Percentiles rank a stretch among this genome's conserved stretches.
These are phyloP conservation scores for Cordyceps tenuipes DNA, from an alignment of 2,329 filamentous ascomycete genomes.

Conservation along the genomic window DNA sequence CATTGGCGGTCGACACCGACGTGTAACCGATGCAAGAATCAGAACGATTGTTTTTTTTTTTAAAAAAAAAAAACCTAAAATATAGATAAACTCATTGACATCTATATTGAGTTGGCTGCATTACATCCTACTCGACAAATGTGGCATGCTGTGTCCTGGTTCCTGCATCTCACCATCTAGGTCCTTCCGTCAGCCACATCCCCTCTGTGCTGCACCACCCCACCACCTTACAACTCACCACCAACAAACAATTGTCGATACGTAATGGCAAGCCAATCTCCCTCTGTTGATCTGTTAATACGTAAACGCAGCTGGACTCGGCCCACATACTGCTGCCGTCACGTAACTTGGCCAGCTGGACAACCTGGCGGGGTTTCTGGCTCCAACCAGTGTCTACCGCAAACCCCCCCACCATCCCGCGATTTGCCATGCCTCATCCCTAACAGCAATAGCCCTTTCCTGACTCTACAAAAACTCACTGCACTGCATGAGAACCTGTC, in stretches of 20 bases:
- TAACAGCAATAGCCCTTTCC: not conserved
- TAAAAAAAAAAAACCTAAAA: too few relatives aligned
- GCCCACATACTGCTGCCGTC: not conserved
- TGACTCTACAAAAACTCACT: not conserved
- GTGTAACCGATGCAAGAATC: too few relatives aligned
- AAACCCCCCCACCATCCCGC: conserved; percentile 6
- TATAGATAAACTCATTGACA: too few relatives aligned
- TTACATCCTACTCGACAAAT: too few relatives aligned
- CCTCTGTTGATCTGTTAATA: not conserved
- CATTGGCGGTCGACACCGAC: too few relatives aligned
- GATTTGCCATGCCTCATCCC: not conserved
- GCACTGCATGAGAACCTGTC: not conserved
- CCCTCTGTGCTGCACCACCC: not conserved
- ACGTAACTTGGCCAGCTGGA: not conserved
- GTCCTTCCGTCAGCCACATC: not conserved
- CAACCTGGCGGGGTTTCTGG: not conserved
- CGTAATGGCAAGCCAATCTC: not conserved
- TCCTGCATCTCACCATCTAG: not conserved
- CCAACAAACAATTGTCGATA: not conserved
- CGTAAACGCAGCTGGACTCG: not conserved
- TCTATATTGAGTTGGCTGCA: not conserved
- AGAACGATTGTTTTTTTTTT: not conserved
- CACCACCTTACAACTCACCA: not conserved
- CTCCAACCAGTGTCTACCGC: not conserved
- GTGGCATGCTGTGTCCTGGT: not conserved